Evolutionary conservation across 352 stramenopile species (phyloP).

Genomic region (Pythium inflatum): DNA sequence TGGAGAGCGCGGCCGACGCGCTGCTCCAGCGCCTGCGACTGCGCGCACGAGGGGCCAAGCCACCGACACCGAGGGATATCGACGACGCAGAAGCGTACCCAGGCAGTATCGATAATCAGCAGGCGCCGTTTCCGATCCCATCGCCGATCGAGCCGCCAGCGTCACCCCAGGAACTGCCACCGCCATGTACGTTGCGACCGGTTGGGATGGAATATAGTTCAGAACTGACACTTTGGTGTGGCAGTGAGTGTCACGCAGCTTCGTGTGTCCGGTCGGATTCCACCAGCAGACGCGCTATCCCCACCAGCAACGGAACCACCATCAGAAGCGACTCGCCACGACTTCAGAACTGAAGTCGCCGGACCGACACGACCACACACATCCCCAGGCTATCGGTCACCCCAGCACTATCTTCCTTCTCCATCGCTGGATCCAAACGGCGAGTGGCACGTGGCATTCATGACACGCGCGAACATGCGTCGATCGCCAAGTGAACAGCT

Average conservation of each 20-base stretch:
- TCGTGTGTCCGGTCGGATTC: constrained; percentile 10
- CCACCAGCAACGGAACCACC: not conserved
- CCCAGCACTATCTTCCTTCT: not conserved
- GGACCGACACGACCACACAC: too few species aligned
- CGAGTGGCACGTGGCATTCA: constrained; percentile 26
- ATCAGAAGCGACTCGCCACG: too few species aligned
- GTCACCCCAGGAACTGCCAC: constrained; percentile 10
- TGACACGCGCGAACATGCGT: constrained; percentile 15
- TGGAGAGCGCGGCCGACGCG: constrained; percentile 31
- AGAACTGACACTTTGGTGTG: not conserved
- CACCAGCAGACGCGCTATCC: not conserved
- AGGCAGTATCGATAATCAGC: not conserved
- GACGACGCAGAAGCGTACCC: not conserved
- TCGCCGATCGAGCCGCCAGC: not conserved
- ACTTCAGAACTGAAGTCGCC: too few species aligned
- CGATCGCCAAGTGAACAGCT: constrained; percentile 20
- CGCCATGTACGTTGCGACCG: constrained; percentile 14
- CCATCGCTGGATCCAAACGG: not conserved
- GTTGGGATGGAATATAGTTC: not conserved
- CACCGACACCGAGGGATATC: not conserved
- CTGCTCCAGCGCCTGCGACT: constrained; percentile 27
- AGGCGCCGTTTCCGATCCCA: not conserved
- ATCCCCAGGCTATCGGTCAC: too few species aligned
- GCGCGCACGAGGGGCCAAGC: constrained; percentile 23
- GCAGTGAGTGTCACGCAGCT: constrained; percentile 23